These are phyloP conservation scores for Henckelia pumila DNA, from an alignment of 257 asterid genomes.

Conservation along the genomic window DNA sequence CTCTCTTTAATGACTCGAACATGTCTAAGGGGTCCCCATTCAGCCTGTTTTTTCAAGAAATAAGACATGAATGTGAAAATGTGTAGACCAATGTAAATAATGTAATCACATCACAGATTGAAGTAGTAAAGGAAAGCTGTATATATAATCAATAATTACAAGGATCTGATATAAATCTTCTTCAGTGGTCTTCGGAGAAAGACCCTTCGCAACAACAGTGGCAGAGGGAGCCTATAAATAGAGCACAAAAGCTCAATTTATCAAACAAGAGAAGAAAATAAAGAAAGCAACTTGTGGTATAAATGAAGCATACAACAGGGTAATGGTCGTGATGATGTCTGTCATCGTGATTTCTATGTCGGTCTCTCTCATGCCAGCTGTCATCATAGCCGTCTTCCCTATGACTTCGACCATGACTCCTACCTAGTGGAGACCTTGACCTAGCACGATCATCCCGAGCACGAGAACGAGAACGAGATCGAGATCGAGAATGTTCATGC, in stretches of 20 bases:
- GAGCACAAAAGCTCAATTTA: slow-evolving; percentile 23
- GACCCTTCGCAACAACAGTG: slow-evolving; percentile 95
- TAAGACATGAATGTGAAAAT: slow-evolving; percentile 12
- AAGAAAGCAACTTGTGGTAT: background rate
- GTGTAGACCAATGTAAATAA: background rate
- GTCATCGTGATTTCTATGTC: slow-evolving; percentile 81
- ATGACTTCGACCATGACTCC: slow-evolving; percentile 76
- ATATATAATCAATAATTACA: slow-evolving; percentile 38
- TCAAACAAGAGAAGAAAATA: slow-evolving; percentile 23
- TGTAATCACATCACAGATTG: slow-evolving; percentile 14
- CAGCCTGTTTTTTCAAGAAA: slow-evolving; percentile 51
- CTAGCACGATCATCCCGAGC: slow-evolving; percentile 73
- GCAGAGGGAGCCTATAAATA: slow-evolving; percentile 84
- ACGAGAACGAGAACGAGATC: slow-evolving; percentile 65
- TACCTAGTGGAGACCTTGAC: slow-evolving; percentile 88
- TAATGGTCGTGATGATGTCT: slow-evolving; percentile 57
- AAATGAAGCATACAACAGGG: slow-evolving; percentile 54
- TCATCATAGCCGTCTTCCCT: slow-evolving; percentile 92
- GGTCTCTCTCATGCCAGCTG: slow-evolving; percentile 62
- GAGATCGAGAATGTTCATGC: slow-evolving; percentile 62
- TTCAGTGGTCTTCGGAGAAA: slow-evolving; percentile 89
- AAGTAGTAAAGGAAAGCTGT: slow-evolving; percentile 24
- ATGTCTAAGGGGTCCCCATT: slow-evolving; percentile 98
- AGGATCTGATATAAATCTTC: slow-evolving; percentile 94
- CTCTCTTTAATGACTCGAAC: slow-evolving; percentile 97